Evolutionary conservation across 345 rosid genomes (phyloP), one percentile per base, ranked within the genome.

Genomic region (Punica granatum): DNA sequence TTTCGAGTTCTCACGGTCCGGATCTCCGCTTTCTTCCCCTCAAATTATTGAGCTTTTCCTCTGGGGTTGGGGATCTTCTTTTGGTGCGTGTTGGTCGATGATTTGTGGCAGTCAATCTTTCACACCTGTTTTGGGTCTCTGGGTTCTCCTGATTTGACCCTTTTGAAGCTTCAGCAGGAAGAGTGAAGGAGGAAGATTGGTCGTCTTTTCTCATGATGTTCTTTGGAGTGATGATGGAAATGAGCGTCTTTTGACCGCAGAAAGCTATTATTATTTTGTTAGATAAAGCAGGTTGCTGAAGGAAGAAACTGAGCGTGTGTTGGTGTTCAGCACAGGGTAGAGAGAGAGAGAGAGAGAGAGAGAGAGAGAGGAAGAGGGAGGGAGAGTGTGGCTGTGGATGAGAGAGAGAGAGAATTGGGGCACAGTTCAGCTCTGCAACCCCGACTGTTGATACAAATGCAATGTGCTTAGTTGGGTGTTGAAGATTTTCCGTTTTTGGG

Each of bases 111-210:
- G 58, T 51, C 28, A 23, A 10, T 28, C 19, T 56, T 30, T 13
- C 16, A 10, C 25, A n/a, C 18, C 26, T 56, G 16, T 3, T 26
- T 28, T 0, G 10, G 33, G 10, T 21, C 7, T 8, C 58, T 30
- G 25, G 43, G 28, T 10, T 49, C 4, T 49, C 35, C 25, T 49
- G 67, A 31, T 49, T 70, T 68, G 54, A 60, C 64, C 54, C 58
- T 60, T 42, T 63, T 46, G 67, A 70, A 53, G 68, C 68, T 70
- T 70, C 68, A 48, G 73, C 61, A 26, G 46, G 67, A 63, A 63
- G 73, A 34, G 43, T 19, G 25, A 25, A 30, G 68, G 49, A 31
- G 64, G 53, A 25, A 7, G 68, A 69, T 63, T 63, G 67, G 34
- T 70, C 23, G 67, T 44, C 36, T 69, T 43, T 61, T 35, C 21